Evolutionary conservation across 495 filamentous ascomycete genomes (phyloP).

Genomic region (Endocarpon pusillum): DNA sequence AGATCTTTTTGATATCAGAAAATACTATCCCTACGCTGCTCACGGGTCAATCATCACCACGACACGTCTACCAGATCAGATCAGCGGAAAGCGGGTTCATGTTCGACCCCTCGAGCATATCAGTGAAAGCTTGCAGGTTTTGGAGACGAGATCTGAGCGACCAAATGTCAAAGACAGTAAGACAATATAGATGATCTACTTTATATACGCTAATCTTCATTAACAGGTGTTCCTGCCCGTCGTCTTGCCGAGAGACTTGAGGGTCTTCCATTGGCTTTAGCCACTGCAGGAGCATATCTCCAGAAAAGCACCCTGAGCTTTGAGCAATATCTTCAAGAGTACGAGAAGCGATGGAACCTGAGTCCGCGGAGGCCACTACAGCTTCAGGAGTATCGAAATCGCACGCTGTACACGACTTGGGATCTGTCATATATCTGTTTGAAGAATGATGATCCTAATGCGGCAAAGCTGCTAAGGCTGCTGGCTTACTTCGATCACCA

Average conservation of each 20-base stretch:
- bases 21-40: conserved; percentile 19
- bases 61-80: no score
- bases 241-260: conserved; percentile 7
- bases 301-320: conserved; percentile 8
- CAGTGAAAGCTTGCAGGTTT: no score
- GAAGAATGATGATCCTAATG: conserved; percentile 9
- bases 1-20: conserved; percentile 17
- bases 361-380: no score
- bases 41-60: conserved; percentile 28
- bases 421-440: conserved; percentile 16
- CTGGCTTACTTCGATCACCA: conserved; percentile 19
- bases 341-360: conserved; percentile 20
- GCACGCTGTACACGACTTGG: conserved; percentile 11
- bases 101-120: not conserved
- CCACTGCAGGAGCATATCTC: conserved; percentile 17
- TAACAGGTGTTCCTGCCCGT: no score
- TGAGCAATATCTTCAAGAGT: conserved; percentile 15
- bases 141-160: no score
- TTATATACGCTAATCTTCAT: no score
- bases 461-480: conserved; percentile 17
- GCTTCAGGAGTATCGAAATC: conserved; percentile 8
- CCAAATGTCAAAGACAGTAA: no score
- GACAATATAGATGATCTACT: no score
- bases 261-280: conserved; percentile 19
- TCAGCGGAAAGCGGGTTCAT: not conserved